Percentiles rank a stretch among this genome's conserved stretches.
Conservation (phyloP, 768 basidiomycete species). For the Imleria badia region DNA sequence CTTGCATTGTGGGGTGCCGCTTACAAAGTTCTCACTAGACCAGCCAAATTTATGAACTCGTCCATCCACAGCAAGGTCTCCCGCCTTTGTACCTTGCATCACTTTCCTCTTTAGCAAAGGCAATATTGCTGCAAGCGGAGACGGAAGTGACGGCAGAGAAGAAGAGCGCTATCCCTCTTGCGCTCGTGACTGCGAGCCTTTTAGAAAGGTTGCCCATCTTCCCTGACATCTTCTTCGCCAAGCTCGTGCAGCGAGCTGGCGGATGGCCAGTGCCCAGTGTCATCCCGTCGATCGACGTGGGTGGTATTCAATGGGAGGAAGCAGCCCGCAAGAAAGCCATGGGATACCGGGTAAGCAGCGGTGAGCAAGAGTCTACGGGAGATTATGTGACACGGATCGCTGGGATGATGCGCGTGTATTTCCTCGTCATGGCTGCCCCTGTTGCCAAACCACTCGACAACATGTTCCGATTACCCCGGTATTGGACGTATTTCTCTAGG, state of each 20-base stretch:
- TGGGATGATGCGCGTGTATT: slow-evolving; percentile 87
- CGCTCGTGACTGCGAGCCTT: slow-evolving; percentile 65
- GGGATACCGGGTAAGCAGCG: slow-evolving; percentile 50
- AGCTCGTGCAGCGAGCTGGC: slow-evolving; percentile 84
- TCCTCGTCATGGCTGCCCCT: slow-evolving; percentile 54
- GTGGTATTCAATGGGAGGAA: slow-evolving; percentile 46
- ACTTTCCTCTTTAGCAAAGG: slow-evolving; percentile 86
- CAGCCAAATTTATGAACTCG: slow-evolving; percentile 42
- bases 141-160: slow-evolving; percentile 90
- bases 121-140: slow-evolving; percentile 89
- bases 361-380: slow-evolving; percentile 51
- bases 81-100: slow-evolving; percentile 66
- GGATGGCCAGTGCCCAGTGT: slow-evolving; percentile 80
- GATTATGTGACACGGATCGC: slow-evolving; percentile 69
- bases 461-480: slow-evolving; percentile 60
- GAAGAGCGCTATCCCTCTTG: slow-evolving; percentile 80
- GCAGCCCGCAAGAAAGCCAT: slow-evolving; percentile 47
- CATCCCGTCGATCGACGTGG: slow-evolving; percentile 53
- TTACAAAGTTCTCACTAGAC: slow-evolving; percentile 31
- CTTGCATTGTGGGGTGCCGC: slow-evolving; percentile 8
- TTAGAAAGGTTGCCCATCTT: slow-evolving; percentile 60
- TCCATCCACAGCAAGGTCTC: slow-evolving; percentile 32
- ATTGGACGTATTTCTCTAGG: slow-evolving; percentile 74
- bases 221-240: slow-evolving; percentile 74
- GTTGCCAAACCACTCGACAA: slow-evolving; percentile 39